Evolutionary conservation across 352 stramenopile genomes (phyloP), one percentile per base, ranked within the genome.

Genomic region (Detonula confervacea): DNA sequence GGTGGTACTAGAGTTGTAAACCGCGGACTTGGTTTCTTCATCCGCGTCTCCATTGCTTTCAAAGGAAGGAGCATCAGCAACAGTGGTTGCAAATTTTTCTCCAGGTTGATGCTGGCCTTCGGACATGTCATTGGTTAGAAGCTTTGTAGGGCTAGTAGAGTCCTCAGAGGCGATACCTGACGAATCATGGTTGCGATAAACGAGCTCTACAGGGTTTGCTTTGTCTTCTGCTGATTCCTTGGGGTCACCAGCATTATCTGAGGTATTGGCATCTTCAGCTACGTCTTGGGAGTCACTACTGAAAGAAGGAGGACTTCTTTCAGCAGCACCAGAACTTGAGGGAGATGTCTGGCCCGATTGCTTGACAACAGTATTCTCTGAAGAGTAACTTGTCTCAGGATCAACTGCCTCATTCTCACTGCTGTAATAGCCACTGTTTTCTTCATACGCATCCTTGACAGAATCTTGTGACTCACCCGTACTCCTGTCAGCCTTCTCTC

Each of bases 291-390:
- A n/a, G n/a, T n/a, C n/a, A n/a, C n/a, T n/a, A n/a, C n/a, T n/a
- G n/a, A n/a, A n/a, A n/a, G n/a, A n/a, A n/a, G n/a, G n/a, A n/a
- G n/a, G n/a, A n/a, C n/a, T 54, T 6, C 12, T 27, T 4, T 1
- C 16, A 12, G 11, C 16, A 29, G 24, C 18, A 27, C 27, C 16
- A 27, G 46, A 54, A 14, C 46, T 29, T 54, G 46, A 29, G 3
- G 12, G 46, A 29, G 46, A 5, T 29, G 14, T 3, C 12, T 54
- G 12, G 18, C 27, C 46, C n/a, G n/a, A n/a, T n/a, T n/a, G n/a
- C n/a, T n/a, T n/a, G n/a, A n/a, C n/a, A n/a, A n/a, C 30, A 64
- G 47, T 49, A 64, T 16, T 64, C 29, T 64, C 24, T 20, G 18
- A 64, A 27, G 29, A 64, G 16, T 49, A 49, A 51, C 55, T 49